Percentiles rank a stretch among this genome's conserved stretches.
phyloP scores from a whole-genome alignment of 83 land plant species.

The Picea abies region DNA sequence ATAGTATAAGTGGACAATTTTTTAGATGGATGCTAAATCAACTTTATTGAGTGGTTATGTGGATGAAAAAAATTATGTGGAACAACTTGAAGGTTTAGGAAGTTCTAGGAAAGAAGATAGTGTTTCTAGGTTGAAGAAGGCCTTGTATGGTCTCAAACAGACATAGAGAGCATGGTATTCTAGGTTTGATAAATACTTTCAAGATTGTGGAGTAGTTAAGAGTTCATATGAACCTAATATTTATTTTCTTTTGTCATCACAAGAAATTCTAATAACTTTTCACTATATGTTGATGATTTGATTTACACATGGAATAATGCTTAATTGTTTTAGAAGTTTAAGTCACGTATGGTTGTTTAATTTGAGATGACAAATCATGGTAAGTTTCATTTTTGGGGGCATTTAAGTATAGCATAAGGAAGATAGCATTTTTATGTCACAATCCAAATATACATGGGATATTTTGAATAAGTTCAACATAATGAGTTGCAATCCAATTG shows the following conservation, averaged over 20 bases:
- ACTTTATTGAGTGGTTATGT: conserved; percentile 15
- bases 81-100: background rate
- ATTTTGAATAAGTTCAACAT: background rate
- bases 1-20: background rate
- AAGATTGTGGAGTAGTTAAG: background rate
- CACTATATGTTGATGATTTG: background rate
- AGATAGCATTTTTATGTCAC: background rate
- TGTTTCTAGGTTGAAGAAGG: conserved; percentile 7
- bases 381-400: background rate
- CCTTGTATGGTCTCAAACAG: conserved; percentile 16
- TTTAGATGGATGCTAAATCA: conserved; percentile 16
- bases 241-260: background rate
- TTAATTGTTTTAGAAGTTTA: background rate
- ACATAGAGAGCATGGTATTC: conserved; percentile 14
- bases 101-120: background rate
- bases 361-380: background rate
- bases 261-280: background rate
- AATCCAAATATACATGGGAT: background rate
- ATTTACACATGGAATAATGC: background rate
- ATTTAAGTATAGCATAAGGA: background rate
- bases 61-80: conserved; percentile 10
- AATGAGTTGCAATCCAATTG: background rate
- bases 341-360: background rate
- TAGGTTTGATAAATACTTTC: background rate
- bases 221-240: background rate